Percentiles rank a stretch among this genome's conserved stretches.
These are phyloP conservation scores for Vigna unguiculata DNA, from an alignment of 306 rosid species.

Conservation along the genomic window DNA sequence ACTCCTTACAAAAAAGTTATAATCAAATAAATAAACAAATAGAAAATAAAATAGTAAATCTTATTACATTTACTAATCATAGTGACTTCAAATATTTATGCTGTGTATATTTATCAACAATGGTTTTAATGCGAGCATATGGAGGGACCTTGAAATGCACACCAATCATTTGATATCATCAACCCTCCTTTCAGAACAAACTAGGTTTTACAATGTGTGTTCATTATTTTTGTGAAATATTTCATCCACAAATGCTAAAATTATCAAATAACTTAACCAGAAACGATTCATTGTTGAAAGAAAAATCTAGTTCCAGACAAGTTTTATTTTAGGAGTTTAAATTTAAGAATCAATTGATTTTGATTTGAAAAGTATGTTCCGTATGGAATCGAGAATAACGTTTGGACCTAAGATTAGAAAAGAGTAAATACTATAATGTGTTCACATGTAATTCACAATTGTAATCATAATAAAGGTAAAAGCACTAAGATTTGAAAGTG, in stretches of 20 bases:
- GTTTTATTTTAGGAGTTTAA: neutral
- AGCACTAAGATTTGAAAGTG: slow-evolving; percentile 29
- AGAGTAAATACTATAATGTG: neutral
- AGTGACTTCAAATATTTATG: too few species aligned
- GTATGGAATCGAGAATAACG: neutral
- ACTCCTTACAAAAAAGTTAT: too few species aligned
- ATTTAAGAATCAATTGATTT: neutral
- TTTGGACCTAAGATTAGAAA: slow-evolving; percentile 13
- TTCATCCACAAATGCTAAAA: neutral
- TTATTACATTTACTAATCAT: too few species aligned
- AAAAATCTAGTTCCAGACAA: neutral
- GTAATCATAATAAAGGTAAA: slow-evolving; percentile 13
- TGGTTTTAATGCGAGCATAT: too few species aligned
- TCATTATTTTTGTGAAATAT: too few species aligned
- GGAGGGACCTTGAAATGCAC: too few species aligned
- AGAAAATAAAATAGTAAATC: too few species aligned
- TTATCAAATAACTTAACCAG: neutral
- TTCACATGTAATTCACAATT: slow-evolving; percentile 12
- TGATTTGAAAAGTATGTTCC: slow-evolving; percentile 1
- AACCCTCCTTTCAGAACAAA: too few species aligned
- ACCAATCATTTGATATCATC: too few species aligned
- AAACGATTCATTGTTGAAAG: neutral
- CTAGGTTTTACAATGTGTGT: too few species aligned
- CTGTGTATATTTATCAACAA: too few species aligned
- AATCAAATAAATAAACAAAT: too few species aligned